Percentiles rank a stretch among this genome's conserved stretches.
These are phyloP conservation scores for Chytridium lagenaria DNA, from an alignment of 371 early-diverging fungal species.

Conservation along the genomic window DNA sequence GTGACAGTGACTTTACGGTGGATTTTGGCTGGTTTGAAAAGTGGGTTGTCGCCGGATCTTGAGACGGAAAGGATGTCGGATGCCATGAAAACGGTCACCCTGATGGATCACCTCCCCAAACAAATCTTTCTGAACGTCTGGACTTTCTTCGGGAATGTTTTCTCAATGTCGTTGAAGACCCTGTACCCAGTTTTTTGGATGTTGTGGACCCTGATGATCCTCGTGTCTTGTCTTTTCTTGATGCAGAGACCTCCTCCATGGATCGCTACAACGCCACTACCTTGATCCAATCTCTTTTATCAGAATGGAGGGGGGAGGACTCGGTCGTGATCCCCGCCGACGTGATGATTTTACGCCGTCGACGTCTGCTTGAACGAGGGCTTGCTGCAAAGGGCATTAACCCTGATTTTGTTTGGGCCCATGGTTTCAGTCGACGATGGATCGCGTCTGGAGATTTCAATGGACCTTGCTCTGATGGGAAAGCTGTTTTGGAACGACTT, in stretches of 20 bases:
- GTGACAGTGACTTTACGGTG: background rate
- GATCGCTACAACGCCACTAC: background rate
- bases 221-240: background rate
- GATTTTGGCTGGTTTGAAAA: background rate
- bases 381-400: background rate
- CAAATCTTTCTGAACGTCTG: background rate
- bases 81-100: background rate
- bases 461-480: background rate
- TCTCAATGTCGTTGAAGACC: background rate
- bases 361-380: background rate
- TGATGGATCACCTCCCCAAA: background rate
- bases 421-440: background rate
- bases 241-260: background rate
- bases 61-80: background rate
- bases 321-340: background rate
- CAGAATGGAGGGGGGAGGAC: background rate
- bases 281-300: background rate
- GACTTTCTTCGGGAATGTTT: background rate
- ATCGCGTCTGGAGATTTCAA: background rate
- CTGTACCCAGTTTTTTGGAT: background rate
- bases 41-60: background rate
- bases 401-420: background rate
- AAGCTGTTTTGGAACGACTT: background rate
- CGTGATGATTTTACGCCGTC: background rate
- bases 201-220: background rate